A percentile compares a stretch with the other conserved stretches of the same genome.
These are phyloP conservation scores for Tolypocladium paradoxum DNA, from an alignment of 2,329 filamentous ascomycete genomes.

Conservation along the genomic window DNA sequence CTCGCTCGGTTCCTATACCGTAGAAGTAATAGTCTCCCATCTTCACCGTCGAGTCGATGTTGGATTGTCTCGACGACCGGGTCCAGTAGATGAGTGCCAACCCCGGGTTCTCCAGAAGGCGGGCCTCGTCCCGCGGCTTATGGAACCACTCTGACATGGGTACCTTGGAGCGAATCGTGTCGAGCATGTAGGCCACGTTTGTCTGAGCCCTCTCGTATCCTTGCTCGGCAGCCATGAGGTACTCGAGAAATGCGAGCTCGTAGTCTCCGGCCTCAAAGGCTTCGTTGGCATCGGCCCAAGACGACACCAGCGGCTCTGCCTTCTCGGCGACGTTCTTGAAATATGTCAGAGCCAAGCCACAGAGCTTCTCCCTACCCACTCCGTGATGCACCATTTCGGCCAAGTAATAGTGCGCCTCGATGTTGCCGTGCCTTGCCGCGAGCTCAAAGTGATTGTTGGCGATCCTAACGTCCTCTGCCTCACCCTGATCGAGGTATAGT, in stretches of 20 bases:
- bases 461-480: conserved; percentile 55
- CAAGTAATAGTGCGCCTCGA: conserved; percentile 87
- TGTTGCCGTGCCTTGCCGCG: conserved; percentile 69
- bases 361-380: conserved; percentile 69
- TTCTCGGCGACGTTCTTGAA: conserved; percentile 73
- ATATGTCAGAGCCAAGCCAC: conserved; percentile 64
- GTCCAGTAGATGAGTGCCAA: conserved; percentile 91
- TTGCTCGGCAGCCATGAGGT: conserved; percentile 83
- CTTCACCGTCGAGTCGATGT: conserved; percentile 90
- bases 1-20: conserved; percentile 61
- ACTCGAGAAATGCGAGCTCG: conserved; percentile 69
- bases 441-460: conserved; percentile 83
- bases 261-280: conserved; percentile 71
- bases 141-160: conserved; percentile 34
- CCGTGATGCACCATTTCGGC: conserved; percentile 78
- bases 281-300: conserved; percentile 72
- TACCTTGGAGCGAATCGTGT: conserved; percentile 50
- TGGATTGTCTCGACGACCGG: conserved; percentile 81
- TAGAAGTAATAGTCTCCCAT: conserved; percentile 96
- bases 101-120: conserved; percentile 38
- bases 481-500: conserved; percentile 77
- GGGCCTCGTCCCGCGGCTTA: conserved; percentile 20
- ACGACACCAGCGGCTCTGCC: conserved; percentile 62
- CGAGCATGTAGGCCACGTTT: conserved; percentile 80
- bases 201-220: conserved; percentile 84